Evolutionary conservation across 768 basidiomycete species (phyloP).

Genomic region (Lactifluus volemus): DNA sequence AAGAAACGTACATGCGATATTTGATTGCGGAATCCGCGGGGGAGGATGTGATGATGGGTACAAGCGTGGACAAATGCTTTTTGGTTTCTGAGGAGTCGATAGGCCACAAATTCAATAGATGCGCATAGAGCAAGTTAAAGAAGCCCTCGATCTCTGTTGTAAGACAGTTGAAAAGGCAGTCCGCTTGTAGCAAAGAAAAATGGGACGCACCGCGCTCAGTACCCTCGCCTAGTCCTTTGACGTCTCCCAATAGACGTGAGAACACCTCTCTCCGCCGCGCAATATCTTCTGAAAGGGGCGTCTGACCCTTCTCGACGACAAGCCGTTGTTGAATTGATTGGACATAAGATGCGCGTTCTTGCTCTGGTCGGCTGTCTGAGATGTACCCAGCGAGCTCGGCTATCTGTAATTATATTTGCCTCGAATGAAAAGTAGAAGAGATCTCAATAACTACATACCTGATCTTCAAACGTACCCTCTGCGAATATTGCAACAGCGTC

Average conservation of each 20-base stretch:
- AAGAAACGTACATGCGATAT: conserved; percentile 60
- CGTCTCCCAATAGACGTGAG: conserved; percentile 49
- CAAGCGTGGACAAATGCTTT: conserved; percentile 39
- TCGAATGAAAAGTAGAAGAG: not conserved
- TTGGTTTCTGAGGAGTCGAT: conserved; percentile 47
- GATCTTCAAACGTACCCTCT: conserved; percentile 84
- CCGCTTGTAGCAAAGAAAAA: not conserved
- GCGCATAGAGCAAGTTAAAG: conserved; percentile 74
- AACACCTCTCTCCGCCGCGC: conserved; percentile 46
- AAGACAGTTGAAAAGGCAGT: conserved; percentile 3
- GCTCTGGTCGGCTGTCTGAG: conserved; percentile 55
- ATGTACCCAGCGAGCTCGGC: conserved; percentile 73
- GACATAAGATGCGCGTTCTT: conserved; percentile 52
- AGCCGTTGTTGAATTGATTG: conserved; percentile 59
- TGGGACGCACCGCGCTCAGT: conserved; percentile 56
- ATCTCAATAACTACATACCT: conserved; percentile 31
- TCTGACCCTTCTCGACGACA: conserved; percentile 41
- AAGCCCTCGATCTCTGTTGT: conserved; percentile 73
- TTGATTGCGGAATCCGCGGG: conserved; percentile 49
- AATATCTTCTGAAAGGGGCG: conserved; percentile 46
- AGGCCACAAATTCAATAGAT: conserved; percentile 55
- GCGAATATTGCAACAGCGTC: conserved; percentile 81
- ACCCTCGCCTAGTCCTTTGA: conserved; percentile 67
- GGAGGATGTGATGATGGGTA: conserved; percentile 48
- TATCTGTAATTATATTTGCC: conserved; percentile 37